Evolutionary conservation across 2,329 filamentous ascomycete genomes (phyloP).

Genomic region (Alternaria longipes): DNA sequence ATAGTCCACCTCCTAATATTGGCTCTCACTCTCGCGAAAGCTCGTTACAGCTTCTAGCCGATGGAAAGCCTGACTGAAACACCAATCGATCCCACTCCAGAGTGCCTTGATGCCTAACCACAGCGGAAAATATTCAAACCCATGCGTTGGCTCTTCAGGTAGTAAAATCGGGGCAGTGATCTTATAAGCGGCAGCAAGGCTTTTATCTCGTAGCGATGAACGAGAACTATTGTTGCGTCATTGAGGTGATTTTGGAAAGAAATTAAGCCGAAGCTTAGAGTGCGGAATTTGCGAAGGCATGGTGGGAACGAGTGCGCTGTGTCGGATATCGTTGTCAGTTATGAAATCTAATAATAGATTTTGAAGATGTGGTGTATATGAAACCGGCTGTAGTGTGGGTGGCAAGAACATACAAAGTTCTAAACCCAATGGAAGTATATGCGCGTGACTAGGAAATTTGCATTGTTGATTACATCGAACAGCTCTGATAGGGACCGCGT

Average conservation of each 20-base stretch:
- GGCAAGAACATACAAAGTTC: neutral
- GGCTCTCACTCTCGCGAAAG: neutral
- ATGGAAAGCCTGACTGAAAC: neutral
- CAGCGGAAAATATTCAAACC: constrained; percentile 6
- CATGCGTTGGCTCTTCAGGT: neutral
- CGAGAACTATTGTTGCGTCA: neutral
- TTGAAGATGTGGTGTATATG: neutral
- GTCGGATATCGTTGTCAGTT: neutral
- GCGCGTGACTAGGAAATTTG: neutral
- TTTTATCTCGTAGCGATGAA: neutral
- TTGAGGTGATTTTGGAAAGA: constrained; percentile 12
- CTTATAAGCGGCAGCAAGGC: constrained; percentile 5
- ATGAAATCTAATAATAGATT: neutral
- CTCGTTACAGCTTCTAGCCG: neutral
- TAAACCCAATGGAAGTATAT: too few relatives aligned
- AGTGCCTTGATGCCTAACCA: constrained; percentile 4
- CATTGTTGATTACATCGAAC: neutral
- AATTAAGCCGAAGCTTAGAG: constrained; percentile 11
- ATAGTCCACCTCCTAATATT: neutral
- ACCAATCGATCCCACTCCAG: constrained; percentile 12
- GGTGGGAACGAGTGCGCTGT: neutral
- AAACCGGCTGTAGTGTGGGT: neutral
- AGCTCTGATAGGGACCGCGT: neutral
- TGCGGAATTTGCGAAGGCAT: constrained; percentile 1
- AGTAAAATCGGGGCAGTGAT: neutral